Conservation (phyloP, 2,329 filamentous ascomycete species). For the Tolypocladium album region DNA sequence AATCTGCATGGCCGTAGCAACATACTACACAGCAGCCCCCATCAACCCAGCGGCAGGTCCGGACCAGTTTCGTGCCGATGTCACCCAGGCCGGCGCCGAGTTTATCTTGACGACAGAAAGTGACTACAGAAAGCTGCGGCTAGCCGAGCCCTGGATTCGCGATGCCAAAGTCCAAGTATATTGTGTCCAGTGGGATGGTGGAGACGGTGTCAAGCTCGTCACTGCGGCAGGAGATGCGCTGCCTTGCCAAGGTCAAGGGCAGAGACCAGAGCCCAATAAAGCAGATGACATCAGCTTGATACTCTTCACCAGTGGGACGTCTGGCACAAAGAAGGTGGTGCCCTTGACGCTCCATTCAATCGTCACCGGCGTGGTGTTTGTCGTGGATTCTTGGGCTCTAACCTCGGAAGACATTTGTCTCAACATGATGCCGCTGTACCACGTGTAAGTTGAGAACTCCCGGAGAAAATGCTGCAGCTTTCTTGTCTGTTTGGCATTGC, state of each 20-base stretch:
- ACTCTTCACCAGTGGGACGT: conserved; percentile 47
- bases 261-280: conserved; percentile 27
- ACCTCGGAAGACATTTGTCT: conserved; percentile 35
- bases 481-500: not conserved
- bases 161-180: conserved; percentile 26
- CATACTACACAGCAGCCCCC: conserved; percentile 40
- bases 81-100: conserved; percentile 33
- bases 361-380: conserved; percentile 37
- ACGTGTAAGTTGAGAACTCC: conserved; percentile 29
- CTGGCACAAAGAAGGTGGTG: conserved; percentile 47
- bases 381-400: conserved; percentile 43
- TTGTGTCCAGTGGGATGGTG: conserved; percentile 23
- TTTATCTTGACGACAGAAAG: conserved; percentile 32
- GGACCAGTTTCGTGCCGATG: conserved; percentile 39
- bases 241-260: not conserved
- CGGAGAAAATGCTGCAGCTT: not conserved
- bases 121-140: conserved; percentile 27
- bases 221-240: conserved; percentile 7
- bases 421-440: conserved; percentile 51
- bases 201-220: conserved; percentile 23
- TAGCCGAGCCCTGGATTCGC: conserved; percentile 17
- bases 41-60: conserved; percentile 36
- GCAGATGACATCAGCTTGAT: conserved; percentile 38
- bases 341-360: conserved; percentile 40
- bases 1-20: conserved; percentile 35